Conservation (phyloP, 345 rosid species). For the Rhizophora mangle region DNA sequence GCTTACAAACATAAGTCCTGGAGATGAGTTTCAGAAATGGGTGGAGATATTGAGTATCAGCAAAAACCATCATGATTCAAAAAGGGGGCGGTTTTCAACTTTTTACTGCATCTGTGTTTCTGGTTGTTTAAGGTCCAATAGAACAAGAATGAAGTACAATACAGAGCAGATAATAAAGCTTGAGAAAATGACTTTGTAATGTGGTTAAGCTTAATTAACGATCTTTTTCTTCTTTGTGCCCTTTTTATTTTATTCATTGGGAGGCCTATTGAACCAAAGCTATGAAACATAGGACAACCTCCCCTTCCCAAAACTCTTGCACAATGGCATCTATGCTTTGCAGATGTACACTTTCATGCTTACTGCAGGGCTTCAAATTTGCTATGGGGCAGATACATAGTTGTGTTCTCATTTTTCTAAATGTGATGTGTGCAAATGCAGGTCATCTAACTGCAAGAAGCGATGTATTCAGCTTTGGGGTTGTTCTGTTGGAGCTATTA, state of each 20-base stretch:
- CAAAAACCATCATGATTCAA: not conserved
- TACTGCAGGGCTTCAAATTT: too few species aligned
- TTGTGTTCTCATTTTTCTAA: not conserved
- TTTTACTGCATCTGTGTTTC: not conserved
- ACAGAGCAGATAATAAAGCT: too few species aligned
- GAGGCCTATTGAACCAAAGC: too few species aligned
- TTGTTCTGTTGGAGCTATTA: conserved; percentile 86
- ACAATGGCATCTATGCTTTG: too few species aligned
- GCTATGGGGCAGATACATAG: not conserved
- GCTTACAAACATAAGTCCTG: too few species aligned
- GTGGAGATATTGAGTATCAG: not conserved
- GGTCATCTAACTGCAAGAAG: conserved; percentile 97
- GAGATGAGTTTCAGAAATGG: not conserved
- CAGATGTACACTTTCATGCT: too few species aligned
- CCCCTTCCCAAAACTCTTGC: too few species aligned
- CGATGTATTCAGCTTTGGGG: conserved; percentile 95
- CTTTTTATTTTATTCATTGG: too few species aligned
- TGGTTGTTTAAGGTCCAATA: not conserved
- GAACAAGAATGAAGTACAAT: not conserved
- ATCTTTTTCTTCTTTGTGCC: too few species aligned
- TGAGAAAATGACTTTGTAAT: too few species aligned
- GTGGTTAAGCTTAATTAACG: too few species aligned
- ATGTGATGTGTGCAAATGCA: conserved; percentile 32
- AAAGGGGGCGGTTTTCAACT: not conserved
- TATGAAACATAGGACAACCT: too few species aligned